phyloP scores from a whole-genome alignment of 257 asterid genomes.

The Craterostigma plantagineum region DNA sequence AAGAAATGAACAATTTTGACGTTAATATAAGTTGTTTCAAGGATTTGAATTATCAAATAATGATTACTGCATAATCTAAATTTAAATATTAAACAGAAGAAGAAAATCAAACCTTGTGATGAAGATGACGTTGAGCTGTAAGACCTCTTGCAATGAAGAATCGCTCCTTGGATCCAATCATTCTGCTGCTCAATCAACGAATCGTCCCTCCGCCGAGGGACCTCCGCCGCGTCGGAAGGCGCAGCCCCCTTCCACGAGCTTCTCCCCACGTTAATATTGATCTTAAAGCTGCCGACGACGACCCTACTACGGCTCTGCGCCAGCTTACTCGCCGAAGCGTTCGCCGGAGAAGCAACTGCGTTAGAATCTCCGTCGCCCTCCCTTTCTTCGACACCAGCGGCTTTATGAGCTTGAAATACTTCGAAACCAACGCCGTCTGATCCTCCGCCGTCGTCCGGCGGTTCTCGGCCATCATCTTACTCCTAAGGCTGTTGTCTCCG shows the following conservation, averaged over 20 bases:
- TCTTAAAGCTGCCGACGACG: constrained; percentile 36
- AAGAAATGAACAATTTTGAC: background rate
- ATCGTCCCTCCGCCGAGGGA: constrained; percentile 48
- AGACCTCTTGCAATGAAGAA: constrained; percentile 41
- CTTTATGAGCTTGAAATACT: constrained; percentile 48
- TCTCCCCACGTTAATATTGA: constrained; percentile 17
- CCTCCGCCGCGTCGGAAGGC: constrained; percentile 19
- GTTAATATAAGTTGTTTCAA: too few species aligned
- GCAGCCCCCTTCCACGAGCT: constrained; percentile 53
- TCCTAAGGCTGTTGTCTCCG: constrained; percentile 41
- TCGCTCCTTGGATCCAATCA: constrained; percentile 52
- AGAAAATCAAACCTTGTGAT: constrained; percentile 13
- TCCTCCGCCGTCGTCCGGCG: constrained; percentile 11
- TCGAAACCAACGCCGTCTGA: constrained; percentile 30
- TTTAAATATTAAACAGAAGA: too few species aligned
- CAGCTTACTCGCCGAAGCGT: constrained; percentile 24
- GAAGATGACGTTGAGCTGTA: constrained; percentile 12
- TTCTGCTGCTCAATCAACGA: constrained; percentile 34
- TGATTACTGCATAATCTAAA: background rate
- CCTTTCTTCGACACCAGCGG: constrained; percentile 50
- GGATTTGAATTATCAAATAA: too few species aligned
- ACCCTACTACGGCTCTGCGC: constrained; percentile 31
- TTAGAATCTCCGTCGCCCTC: constrained; percentile 15
- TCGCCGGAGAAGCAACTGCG: constrained; percentile 43
- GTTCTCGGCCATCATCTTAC: constrained; percentile 29